Percentiles rank a stretch among this genome's conserved stretches.
These are phyloP conservation scores for Phytophthora pseudosyringae DNA, from an alignment of 352 stramenopile species.

Conservation along the genomic window DNA sequence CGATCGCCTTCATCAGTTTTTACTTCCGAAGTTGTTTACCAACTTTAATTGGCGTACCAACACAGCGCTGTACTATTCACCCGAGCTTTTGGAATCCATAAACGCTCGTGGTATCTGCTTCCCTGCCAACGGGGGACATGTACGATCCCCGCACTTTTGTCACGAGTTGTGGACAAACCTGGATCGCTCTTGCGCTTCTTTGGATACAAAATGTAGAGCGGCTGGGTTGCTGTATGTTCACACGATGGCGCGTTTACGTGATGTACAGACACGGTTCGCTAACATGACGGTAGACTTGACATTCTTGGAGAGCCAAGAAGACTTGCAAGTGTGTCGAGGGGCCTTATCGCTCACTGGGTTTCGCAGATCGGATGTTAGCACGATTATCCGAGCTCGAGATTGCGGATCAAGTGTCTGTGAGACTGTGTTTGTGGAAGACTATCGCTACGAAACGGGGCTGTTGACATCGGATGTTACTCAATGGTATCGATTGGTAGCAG, in stretches of 20 bases:
- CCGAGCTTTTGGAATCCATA: constrained; percentile 7
- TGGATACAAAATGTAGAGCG: neutral
- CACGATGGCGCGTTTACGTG: constrained; percentile 12
- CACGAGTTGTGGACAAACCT: constrained; percentile 38
- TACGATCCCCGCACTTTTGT: constrained; percentile 21
- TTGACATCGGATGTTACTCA: constrained; percentile 31
- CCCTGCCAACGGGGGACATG: constrained; percentile 1
- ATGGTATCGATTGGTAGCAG: constrained; percentile 38
- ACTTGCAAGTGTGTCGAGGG: constrained; percentile 22
- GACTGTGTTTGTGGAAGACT: constrained; percentile 51
- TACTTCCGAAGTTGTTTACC: constrained; percentile 40
- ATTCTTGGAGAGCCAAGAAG: constrained; percentile 33
- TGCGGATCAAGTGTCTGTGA: constrained; percentile 26
- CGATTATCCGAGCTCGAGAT: constrained; percentile 31
- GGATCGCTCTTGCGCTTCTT: constrained; percentile 15
- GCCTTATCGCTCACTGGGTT: constrained; percentile 13
- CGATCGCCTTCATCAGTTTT: constrained; percentile 52
- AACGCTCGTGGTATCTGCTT: constrained; percentile 30
- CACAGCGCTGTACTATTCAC: constrained; percentile 39
- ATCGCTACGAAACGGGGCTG: constrained; percentile 41
- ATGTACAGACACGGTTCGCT: constrained; percentile 13
- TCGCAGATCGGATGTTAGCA: constrained; percentile 29
- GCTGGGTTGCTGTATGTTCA: constrained; percentile 23
- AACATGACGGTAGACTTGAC: constrained; percentile 27
- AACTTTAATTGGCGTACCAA: constrained; percentile 40